A percentile compares a stretch with the other conserved stretches of the same genome.
Conservation (phyloP, 345 rosid species). For the Tarenaya hassleriana region DNA sequence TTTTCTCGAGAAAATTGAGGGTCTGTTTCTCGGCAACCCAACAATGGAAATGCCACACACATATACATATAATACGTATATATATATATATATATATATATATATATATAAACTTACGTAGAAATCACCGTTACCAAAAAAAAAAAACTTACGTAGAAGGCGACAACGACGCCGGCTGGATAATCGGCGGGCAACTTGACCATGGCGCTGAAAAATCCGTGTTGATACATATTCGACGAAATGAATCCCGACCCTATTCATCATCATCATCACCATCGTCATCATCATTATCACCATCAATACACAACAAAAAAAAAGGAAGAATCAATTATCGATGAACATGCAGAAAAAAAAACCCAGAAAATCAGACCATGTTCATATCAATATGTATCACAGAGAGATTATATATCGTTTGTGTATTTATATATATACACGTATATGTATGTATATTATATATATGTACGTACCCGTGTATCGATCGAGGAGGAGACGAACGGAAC, state of each 20-base stretch:
- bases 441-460: background rate
- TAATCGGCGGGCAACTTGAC: conserved; percentile 78
- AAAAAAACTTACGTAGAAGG: conserved; percentile 58
- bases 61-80: too few relatives aligned
- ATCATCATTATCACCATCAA: background rate
- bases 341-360: background rate
- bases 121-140: conserved; percentile 28
- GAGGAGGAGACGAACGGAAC: conserved; percentile 80
- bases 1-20: conserved; percentile 21
- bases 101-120: conserved; percentile 42
- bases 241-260: conserved; percentile 80
- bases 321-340: background rate
- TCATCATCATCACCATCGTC: conserved; percentile 1
- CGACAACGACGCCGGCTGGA: conserved; percentile 84
- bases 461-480: conserved; percentile 63
- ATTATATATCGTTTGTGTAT: too few relatives aligned
- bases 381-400: too few relatives aligned
- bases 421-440: background rate
- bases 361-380: background rate
- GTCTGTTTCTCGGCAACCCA: conserved; percentile 18
- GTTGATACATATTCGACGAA: conserved; percentile 69
- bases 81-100: background rate
- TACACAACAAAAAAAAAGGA: background rate
- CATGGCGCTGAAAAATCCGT: conserved; percentile 85
- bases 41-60: background rate